Base-by-base conservation (phyloP, 225 moss, liverwort and hornwort genomes). In the Neckera pumila region DNA sequence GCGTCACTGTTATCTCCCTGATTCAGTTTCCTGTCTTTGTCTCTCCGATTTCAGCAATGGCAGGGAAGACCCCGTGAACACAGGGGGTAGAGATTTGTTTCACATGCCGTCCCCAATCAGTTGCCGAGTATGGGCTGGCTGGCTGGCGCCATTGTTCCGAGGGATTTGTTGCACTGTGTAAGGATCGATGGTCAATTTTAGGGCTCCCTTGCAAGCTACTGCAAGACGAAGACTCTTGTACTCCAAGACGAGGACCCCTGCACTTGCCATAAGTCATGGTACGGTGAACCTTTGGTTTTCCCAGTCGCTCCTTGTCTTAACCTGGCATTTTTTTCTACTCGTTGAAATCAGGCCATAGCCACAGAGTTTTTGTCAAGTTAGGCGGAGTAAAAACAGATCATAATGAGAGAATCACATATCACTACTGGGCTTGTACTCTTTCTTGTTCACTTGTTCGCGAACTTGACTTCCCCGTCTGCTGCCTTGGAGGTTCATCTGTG, bases 401-500 rank as follows among this genome's bases (percentile, higher is more conserved):
- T 59, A 61, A 89, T 91, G 92, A 91, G 91, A 76, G 75, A 34
- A 57, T 38, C 34, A 53, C 38, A 60, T 64, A 66, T 56, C 34
- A 47, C 17, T 34, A 15, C 40, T 49, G 75, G 78, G 88, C 36
- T 85, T 38, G 81, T 84, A 18, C 82, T 74, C 33, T 79, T 65
- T 85, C 45, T 86, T 61, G 42, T 76, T 34, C 62, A 58, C 43
- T 64, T 78, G 78, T 85, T 82, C 59, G n/a, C 36, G 84, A 85
- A 54, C 70, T 75, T 89, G 61, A 30, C 75, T 11, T 67, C 47
- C 19, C 30, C 78, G 12, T 56, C 73, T 84, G 84, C 91, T 86
- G 51, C 79, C 15, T 58, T 87, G 17, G 93, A 92, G 86, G 89
- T 95, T 63, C 82, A 90, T 71, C 92, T 97, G 19, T 97, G 97